A percentile compares a stretch with the other conserved stretches of the same genome.
phyloP scores from a whole-genome alignment of 345 rosid genomes.

The Brassica nigra region DNA sequence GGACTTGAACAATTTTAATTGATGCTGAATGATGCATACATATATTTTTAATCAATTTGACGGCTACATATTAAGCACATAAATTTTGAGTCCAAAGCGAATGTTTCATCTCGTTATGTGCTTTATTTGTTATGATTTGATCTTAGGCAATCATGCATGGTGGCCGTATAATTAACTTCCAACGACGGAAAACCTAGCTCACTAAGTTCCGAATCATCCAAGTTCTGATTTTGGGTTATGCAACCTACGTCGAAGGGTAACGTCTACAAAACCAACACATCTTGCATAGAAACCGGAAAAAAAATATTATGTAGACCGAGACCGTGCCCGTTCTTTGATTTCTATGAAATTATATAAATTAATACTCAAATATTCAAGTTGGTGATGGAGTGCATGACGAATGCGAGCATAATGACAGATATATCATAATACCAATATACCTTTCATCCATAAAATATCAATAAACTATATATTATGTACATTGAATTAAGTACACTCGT shows the following conservation, averaged over 20 bases:
- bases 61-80: too few species aligned
- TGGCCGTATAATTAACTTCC: neutral
- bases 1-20: too few species aligned
- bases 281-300: neutral
- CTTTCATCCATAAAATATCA: neutral
- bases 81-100: too few species aligned
- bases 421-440: neutral
- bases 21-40: too few species aligned
- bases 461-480: neutral
- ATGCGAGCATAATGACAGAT: neutral
- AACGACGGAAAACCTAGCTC: neutral
- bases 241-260: slow-evolving; percentile 10
- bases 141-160: neutral
- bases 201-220: neutral
- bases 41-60: too few species aligned
- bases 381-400: neutral
- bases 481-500: neutral
- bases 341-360: neutral
- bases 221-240: neutral
- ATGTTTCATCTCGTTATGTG: too few species aligned
- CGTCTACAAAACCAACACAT: slow-evolving; percentile 10
- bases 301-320: neutral
- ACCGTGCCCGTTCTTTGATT: neutral
- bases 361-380: neutral
- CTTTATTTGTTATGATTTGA: neutral